Evolutionary conservation across 768 basidiomycete species (phyloP).

Genomic region (Suillus paluster): DNA sequence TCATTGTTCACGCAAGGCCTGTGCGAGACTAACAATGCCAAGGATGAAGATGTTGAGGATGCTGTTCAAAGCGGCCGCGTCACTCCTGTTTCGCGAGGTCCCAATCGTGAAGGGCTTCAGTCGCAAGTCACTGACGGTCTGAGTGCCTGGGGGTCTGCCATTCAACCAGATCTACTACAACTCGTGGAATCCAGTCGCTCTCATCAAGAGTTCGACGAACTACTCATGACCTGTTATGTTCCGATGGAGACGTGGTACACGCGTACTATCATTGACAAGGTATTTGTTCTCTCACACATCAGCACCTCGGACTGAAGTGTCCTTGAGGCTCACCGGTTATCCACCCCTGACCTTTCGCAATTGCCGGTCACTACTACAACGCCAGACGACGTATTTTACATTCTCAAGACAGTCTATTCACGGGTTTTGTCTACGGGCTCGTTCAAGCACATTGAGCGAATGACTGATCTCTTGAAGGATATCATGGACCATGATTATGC

Average conservation of each 20-base stretch:
- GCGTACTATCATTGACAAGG: slow-evolving; percentile 86
- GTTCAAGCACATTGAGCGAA: slow-evolving; percentile 56
- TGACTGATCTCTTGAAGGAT: slow-evolving; percentile 66
- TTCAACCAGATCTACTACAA: slow-evolving; percentile 16
- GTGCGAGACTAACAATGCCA: slow-evolving; percentile 16
- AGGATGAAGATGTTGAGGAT: slow-evolving; percentile 15
- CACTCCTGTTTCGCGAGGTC: slow-evolving; percentile 5
- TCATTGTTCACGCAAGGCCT: background rate
- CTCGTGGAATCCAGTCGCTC: slow-evolving; percentile 56
- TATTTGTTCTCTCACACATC: slow-evolving; percentile 30
- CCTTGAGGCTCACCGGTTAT: slow-evolving; percentile 83
- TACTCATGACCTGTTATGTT: slow-evolving; percentile 77
- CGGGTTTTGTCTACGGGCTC: slow-evolving; percentile 83
- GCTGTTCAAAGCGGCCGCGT: slow-evolving; percentile 7
- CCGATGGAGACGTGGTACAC: slow-evolving; percentile 95
- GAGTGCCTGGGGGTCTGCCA: background rate
- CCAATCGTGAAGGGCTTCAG: background rate
- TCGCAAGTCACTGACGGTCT: background rate
- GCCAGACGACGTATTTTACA: slow-evolving; percentile 96
- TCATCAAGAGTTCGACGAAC: slow-evolving; percentile 61
- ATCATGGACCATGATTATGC: slow-evolving; percentile 85
- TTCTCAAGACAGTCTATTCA: slow-evolving; percentile 82
- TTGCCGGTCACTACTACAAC: slow-evolving; percentile 70
- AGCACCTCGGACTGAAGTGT: slow-evolving; percentile 6
- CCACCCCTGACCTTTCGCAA: slow-evolving; percentile 70